These are phyloP conservation scores for Penicillium olsonii DNA, from an alignment of 2,329 filamentous ascomycete species.

Conservation along the genomic window DNA sequence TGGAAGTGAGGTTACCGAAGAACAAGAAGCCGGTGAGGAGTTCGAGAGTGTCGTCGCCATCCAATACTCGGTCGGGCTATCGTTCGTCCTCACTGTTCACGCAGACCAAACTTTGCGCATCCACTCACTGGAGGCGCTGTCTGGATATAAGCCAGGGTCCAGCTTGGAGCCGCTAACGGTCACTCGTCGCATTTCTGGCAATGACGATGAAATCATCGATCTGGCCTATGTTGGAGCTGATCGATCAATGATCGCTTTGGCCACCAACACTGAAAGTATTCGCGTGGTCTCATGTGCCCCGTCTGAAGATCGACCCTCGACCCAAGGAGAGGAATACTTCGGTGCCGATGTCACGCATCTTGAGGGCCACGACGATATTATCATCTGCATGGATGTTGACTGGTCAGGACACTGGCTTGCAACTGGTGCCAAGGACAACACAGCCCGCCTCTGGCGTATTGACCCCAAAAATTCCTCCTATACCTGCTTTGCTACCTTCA, in stretches of 20 bases:
- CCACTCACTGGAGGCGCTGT: constrained; percentile 57
- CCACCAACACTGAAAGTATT: constrained; percentile 93
- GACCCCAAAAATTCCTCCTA: constrained; percentile 75
- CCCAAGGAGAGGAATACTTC: constrained; percentile 63
- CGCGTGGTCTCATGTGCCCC: constrained; percentile 73
- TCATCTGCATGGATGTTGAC: constrained; percentile 91
- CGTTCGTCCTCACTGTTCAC: constrained; percentile 78
- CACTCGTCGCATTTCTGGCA: constrained; percentile 83
- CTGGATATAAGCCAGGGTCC: constrained; percentile 39
- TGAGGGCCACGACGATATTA: constrained; percentile 90
- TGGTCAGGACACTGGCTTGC: constrained; percentile 98
- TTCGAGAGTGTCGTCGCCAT: constrained; percentile 71
- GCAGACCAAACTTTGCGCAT: constrained; percentile 85
- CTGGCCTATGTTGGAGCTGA: constrained; percentile 81
- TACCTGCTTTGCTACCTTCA: constrained; percentile 77
- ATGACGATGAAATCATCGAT: constrained; percentile 97
- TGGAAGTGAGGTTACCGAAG: constrained; percentile 75
- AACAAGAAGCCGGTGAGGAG: constrained; percentile 64
- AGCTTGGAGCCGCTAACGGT: constrained; percentile 60
- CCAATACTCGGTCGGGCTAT: constrained; percentile 64
- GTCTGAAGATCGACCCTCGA: constrained; percentile 33
- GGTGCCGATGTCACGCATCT: constrained; percentile 85
- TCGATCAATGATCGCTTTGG: constrained; percentile 79
- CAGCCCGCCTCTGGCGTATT: constrained; percentile 84
- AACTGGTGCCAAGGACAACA: constrained; percentile 96